Conservation (phyloP, 2,329 filamentous ascomycete species). For the Tolypocladium tundrense region DNA sequence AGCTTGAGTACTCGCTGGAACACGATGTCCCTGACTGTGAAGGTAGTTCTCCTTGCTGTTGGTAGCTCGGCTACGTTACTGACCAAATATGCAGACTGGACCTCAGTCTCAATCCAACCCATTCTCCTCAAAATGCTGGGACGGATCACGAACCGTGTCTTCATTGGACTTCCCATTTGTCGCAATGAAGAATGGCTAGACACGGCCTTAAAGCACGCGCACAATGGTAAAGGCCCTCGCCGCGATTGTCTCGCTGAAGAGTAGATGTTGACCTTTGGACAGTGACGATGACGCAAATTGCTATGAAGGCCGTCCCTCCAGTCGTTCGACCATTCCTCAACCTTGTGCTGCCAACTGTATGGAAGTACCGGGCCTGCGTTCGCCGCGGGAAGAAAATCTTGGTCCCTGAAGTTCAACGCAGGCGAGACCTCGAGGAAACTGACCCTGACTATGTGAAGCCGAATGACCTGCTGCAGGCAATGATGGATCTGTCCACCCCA, state of each 20-base stretch:
- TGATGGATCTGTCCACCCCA: slow-evolving; percentile 3
- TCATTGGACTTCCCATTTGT: slow-evolving; percentile 4
- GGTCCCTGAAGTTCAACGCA: slow-evolving; percentile 2
- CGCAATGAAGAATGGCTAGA: slow-evolving; percentile 4
- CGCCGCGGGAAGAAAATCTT: slow-evolving; percentile 1
- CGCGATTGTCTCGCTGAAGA: neutral
- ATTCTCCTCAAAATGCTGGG: slow-evolving; percentile 1
- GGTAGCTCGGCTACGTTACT: neutral
- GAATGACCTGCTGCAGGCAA: slow-evolving; percentile 4
- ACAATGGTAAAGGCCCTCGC: slow-evolving; percentile 1
- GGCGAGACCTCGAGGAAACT: neutral
- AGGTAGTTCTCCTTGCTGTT: neutral
- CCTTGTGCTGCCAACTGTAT: slow-evolving; percentile 1
- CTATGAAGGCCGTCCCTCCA: slow-evolving; percentile 3
- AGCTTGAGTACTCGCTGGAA: slow-evolving; percentile 2
- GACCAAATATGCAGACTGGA: slow-evolving; percentile 2
- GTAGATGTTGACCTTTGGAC: neutral
- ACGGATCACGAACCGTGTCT: slow-evolving; percentile 3
- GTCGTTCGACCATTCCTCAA: slow-evolving; percentile 2
- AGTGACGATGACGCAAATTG: slow-evolving; percentile 7
- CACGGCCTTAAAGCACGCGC: neutral
- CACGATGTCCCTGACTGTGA: slow-evolving; percentile 3
- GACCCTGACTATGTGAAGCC: slow-evolving; percentile 1
- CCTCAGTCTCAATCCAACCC: slow-evolving; percentile 1
- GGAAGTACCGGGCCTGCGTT: slow-evolving; percentile 1